A percentile compares a stretch with the other conserved stretches of the same genome.
phyloP scores from a whole-genome alignment of 805 yeast genomes.

The Yamadazyma tumulicola region DNA sequence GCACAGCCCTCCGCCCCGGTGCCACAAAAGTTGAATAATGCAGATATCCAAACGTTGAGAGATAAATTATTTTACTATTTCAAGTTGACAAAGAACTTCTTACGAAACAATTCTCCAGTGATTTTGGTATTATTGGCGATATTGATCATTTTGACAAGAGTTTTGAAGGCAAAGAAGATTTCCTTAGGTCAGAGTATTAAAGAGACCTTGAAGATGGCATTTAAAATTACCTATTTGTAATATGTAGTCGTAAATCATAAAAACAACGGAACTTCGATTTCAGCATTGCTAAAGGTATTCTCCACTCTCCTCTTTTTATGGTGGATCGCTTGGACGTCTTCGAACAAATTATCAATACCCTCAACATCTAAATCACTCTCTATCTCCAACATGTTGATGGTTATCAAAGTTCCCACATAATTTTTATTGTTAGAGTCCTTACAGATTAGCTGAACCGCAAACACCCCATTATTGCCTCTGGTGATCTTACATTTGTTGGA shows the following conservation, averaged over 20 bases:
- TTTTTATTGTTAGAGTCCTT: constrained; percentile 23
- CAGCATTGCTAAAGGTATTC: not conserved
- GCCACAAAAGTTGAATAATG: too few species aligned
- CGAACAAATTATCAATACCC: constrained; percentile 7
- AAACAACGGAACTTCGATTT: constrained; percentile 13
- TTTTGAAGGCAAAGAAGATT: constrained; percentile 21
- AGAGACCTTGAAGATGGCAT: constrained; percentile 43
- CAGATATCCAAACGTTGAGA: constrained; percentile 12
- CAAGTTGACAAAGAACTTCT: constrained; percentile 18
- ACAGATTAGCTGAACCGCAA: constrained; percentile 37
- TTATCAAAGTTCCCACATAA: constrained; percentile 37
- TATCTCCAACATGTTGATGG: constrained; percentile 38
- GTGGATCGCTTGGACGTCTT: too few species aligned
- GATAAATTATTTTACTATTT: constrained; percentile 16
- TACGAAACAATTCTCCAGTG: constrained; percentile 27
- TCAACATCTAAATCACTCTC: constrained; percentile 7
- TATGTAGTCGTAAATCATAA: constrained; percentile 4
- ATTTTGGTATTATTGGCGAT: constrained; percentile 21
- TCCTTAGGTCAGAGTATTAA: constrained; percentile 27
- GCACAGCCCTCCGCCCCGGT: constrained; percentile 6
- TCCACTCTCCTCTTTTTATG: constrained; percentile 1
- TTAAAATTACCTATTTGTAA: constrained; percentile 38
- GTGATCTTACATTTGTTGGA: constrained; percentile 38
- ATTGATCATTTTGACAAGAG: constrained; percentile 17
- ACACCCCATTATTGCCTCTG: constrained; percentile 33